phyloP scores from a whole-genome alignment of 2,329 filamentous ascomycete genomes.

The Aspergillus caelatus region DNA sequence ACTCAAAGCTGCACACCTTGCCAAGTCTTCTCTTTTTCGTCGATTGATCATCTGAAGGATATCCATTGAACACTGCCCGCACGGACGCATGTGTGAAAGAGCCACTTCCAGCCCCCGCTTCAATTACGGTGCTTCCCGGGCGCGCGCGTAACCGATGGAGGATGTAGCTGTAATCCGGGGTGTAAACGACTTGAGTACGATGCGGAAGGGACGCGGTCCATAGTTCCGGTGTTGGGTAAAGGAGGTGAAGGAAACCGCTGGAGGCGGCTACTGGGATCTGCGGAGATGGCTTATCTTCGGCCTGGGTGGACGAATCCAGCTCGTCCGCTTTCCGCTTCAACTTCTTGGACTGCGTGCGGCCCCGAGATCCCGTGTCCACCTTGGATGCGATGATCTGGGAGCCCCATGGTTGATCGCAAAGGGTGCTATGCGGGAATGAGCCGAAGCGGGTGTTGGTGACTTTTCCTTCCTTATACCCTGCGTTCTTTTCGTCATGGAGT shows the following conservation, averaged over 20 bases:
- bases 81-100: conserved; percentile 56
- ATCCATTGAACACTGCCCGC: conserved; percentile 53
- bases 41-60: conserved; percentile 29
- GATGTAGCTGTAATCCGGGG: conserved; percentile 57
- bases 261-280: conserved; percentile 41
- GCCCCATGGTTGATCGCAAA: conserved; percentile 82
- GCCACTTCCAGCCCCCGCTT: conserved; percentile 56
- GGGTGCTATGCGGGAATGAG: conserved; percentile 79
- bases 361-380: conserved; percentile 89
- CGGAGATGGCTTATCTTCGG: conserved; percentile 20
- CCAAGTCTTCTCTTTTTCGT: conserved; percentile 36
- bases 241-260: conserved; percentile 53
- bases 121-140: conserved; percentile 51
- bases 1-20: conserved; percentile 55
- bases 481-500: conserved; percentile 62
- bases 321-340: conserved; percentile 52
- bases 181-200: conserved; percentile 57
- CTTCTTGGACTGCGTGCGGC: conserved; percentile 70
- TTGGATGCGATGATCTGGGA: conserved; percentile 86
- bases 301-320: conserved; percentile 37
- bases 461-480: conserved; percentile 74
- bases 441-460: conserved; percentile 93
- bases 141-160: conserved; percentile 51
- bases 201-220: conserved; percentile 56
- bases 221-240: conserved; percentile 53